phyloP scores from a whole-genome alignment of 257 asterid genomes.

The Solanum virginianum region DNA sequence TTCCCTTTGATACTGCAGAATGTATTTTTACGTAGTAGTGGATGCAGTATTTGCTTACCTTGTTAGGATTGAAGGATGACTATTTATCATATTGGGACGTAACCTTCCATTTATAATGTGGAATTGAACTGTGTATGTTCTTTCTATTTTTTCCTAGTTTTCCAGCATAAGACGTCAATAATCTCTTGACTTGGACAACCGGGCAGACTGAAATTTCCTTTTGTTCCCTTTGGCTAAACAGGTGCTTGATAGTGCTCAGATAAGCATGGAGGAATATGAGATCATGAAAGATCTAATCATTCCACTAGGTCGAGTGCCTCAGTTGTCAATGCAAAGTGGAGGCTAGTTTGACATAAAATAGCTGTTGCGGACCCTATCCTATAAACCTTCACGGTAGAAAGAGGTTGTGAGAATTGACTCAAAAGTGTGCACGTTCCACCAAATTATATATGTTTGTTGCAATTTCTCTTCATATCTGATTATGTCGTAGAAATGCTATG shows the following conservation, averaged over 20 bases:
- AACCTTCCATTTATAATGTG: neutral
- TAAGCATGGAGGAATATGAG: slow-evolving; percentile 65
- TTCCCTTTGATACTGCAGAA: neutral
- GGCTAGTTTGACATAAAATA: slow-evolving; percentile 18
- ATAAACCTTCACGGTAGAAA: neutral
- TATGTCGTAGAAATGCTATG: neutral
- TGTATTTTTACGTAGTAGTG: neutral
- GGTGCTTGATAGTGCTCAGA: slow-evolving; percentile 72
- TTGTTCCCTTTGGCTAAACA: slow-evolving; percentile 10
- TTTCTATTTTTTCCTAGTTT: neutral
- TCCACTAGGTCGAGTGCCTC: slow-evolving; percentile 86
- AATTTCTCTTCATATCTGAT: neutral
- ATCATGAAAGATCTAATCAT: slow-evolving; percentile 74
- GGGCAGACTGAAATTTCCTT: neutral
- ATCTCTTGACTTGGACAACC: neutral
- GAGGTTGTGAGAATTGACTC: neutral
- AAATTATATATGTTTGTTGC: neutral
- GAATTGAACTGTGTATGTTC: neutral
- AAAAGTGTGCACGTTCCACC: neutral
- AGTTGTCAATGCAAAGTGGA: slow-evolving; percentile 67
- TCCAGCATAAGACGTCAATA: neutral
- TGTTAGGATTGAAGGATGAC: neutral
- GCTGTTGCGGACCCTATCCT: neutral
- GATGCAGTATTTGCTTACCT: neutral
- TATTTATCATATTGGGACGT: neutral